phyloP scores from a whole-genome alignment of 768 basidiomycete species.

The Phylloporus arenicola region DNA sequence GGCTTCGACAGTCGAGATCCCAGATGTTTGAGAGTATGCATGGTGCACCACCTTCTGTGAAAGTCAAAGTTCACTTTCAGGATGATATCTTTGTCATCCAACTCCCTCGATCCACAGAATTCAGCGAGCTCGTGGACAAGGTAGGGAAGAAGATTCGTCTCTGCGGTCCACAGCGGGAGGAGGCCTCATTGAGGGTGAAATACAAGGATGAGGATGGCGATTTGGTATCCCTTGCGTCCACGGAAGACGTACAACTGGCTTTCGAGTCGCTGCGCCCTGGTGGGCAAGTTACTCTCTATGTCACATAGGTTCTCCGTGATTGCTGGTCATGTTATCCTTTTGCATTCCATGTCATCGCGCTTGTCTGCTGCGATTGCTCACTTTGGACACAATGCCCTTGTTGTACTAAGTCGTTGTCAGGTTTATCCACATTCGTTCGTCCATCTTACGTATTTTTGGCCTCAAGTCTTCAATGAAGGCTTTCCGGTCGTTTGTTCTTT shows the following conservation, averaged over 20 bases:
- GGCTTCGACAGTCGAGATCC: slow-evolving; percentile 50
- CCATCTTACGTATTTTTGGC: slow-evolving; percentile 9
- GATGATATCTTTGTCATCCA: slow-evolving; percentile 95
- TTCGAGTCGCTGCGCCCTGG: slow-evolving; percentile 79
- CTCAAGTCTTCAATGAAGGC: slow-evolving; percentile 1
- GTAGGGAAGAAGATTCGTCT: slow-evolving; percentile 91
- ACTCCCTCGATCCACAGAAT: slow-evolving; percentile 75
- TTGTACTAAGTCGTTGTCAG: slow-evolving; percentile 1
- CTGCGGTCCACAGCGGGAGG: slow-evolving; percentile 76
- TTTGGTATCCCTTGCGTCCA: slow-evolving; percentile 79
- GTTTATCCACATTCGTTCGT: slow-evolving; percentile 21
- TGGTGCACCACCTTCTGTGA: slow-evolving; percentile 49
- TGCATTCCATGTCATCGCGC: background rate
- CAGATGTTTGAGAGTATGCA: slow-evolving; percentile 46
- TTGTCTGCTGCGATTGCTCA: slow-evolving; percentile 10
- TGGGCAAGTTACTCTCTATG: slow-evolving; percentile 77
- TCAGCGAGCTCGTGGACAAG: slow-evolving; percentile 78
- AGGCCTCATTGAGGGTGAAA: slow-evolving; percentile 78
- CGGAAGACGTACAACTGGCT: slow-evolving; percentile 92
- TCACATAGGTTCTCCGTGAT: slow-evolving; percentile 45
- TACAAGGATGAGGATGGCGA: slow-evolving; percentile 94
- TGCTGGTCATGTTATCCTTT: background rate
- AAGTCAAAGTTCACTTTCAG: slow-evolving; percentile 92
- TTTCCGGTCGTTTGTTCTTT: slow-evolving; percentile 1
- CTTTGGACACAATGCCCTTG: slow-evolving; percentile 3